Evolutionary conservation across 176 grass and related monocot genomes (phyloP), one percentile per base, ranked within the genome.

Genomic region (Aegilops umbellulata): DNA sequence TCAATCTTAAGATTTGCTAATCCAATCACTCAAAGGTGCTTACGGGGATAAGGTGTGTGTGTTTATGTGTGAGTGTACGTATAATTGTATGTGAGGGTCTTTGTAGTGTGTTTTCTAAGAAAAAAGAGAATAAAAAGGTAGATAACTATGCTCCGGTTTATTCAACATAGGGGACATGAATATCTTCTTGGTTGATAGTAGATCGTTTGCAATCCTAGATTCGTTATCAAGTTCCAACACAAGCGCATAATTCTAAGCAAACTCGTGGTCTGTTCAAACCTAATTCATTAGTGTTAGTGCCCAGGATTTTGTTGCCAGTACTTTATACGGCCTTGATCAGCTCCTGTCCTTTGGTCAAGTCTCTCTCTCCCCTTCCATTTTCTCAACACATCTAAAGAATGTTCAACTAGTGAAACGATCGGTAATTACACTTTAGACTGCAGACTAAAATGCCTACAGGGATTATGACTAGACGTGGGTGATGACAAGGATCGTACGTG

Each of bases 201-300:
- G 76, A 77, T 76, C 47, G 53, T 87, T 61, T 68, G 35, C 68
- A 84, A 87, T 84, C 76, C 76, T 80, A 84, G 85, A 84, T 87
- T 87, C 81, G 81, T 84, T 87, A 76, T 77, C 89, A 91, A 91
- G 89, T 91, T 91, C 81, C 89, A 91, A 87, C 85, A 81, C 69
- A 84, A 81, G 81, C 89, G 20, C 85, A 76, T 69, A 75, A 90
- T 47, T 80, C 75, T 84, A 87, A 75, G 67, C 80, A 68, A 80
- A 83, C 35, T 84, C 81, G 57, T 87, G 81, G 70, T 70, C 76
- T 26, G 79, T 85, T 80, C 83, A 30, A 60, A 62, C 24, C 14
- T 24, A 39, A 32, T 79, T 24, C 55, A 62, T 25, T 38, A 69
- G 20, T 23, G 22, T 32, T 49, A 41, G 35, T 58, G 16, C 44